Base-by-base conservation (phyloP, 192 early-diverging fungal genomes). In the Podila epigama region DNA sequence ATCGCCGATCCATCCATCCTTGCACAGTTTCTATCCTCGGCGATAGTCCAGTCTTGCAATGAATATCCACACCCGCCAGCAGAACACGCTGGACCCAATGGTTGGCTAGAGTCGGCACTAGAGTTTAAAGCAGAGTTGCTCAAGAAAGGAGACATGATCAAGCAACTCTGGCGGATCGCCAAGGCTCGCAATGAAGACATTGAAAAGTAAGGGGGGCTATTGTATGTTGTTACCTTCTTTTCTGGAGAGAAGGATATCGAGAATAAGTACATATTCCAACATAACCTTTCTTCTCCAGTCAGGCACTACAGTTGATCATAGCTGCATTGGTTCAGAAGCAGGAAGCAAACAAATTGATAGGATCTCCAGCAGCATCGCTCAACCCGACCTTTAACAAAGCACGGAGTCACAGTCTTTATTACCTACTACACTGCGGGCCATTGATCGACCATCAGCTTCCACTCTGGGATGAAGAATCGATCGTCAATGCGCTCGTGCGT, bases 351-450 rank as follows among this genome's bases (percentile, higher is more conserved):
- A 59, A 33, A 16, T 5, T 20, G 7, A 3, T 27, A 33, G 25
- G 48, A 12, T 15, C 31, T n/a, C 29, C 60, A 40, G 34, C 42
- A 58, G 5, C 34, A 8, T 22, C 32, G 8, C 52, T 44, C 8
- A 10, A 61, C 28, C 32, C 27, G 2, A 1, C 29, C n/a, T n/a
- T n/a, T n/a, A n/a, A 42, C 10, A 31, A 32, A n/a, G 33, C 44
- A 7, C 42, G 36, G 13, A 16, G 36, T 42, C 73, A 68, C 28
- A 60, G 62, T 39, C 33, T 63, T 13, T 22, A 64, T 32, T 77
- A 77, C 39, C 50, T 77, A 55, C 48, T 77, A 7, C 66, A 68
- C 31, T 77, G 73, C 37, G 73, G 73, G 48, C 73, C 73, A 12
- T 33, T 77, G 11, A 28, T 60, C 13, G 56, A 60, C 5, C 54